Conservation (phyloP, 306 rosid species). For the Quercus agrifolia region DNA sequence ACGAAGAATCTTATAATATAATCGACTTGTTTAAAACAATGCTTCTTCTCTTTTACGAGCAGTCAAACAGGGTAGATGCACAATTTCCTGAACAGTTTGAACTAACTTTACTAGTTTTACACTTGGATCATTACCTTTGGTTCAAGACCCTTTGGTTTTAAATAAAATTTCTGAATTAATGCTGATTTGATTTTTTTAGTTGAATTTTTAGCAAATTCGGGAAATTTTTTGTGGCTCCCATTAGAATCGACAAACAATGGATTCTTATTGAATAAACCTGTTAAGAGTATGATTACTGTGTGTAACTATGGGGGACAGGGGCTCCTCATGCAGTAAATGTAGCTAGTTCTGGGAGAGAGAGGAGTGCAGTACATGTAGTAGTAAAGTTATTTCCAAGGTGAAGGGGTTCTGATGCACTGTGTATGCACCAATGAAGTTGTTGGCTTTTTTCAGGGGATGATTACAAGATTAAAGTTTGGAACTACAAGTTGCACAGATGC, state of each 20-base stretch:
- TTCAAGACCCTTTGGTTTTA: neutral
- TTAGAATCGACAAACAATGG: neutral
- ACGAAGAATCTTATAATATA: neutral
- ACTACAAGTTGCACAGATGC: slow-evolving; percentile 95
- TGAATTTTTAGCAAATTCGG: no score
- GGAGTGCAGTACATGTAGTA: neutral
- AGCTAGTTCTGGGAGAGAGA: neutral
- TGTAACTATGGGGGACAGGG: neutral
- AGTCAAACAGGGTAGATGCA: neutral
- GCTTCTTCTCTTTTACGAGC: neutral
- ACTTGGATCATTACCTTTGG: neutral
- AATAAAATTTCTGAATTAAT: neutral
- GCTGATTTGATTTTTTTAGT: neutral
- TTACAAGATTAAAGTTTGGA: slow-evolving; percentile 98
- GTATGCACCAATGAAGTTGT: neutral
- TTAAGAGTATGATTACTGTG: neutral
- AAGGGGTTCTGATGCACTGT: neutral
- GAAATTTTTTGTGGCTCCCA: neutral
- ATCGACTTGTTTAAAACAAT: neutral
- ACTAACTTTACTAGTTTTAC: neutral
- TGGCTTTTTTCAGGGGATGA: slow-evolving; percentile 71
- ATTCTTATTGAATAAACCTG: neutral
- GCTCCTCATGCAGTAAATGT: neutral
- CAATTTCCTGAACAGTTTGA: neutral
- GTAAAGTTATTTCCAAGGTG: neutral